A percentile compares a stretch with the other conserved stretches of the same genome.
These are phyloP conservation scores for Globisporangium solare DNA, from an alignment of 352 stramenopile species.

Conservation along the genomic window DNA sequence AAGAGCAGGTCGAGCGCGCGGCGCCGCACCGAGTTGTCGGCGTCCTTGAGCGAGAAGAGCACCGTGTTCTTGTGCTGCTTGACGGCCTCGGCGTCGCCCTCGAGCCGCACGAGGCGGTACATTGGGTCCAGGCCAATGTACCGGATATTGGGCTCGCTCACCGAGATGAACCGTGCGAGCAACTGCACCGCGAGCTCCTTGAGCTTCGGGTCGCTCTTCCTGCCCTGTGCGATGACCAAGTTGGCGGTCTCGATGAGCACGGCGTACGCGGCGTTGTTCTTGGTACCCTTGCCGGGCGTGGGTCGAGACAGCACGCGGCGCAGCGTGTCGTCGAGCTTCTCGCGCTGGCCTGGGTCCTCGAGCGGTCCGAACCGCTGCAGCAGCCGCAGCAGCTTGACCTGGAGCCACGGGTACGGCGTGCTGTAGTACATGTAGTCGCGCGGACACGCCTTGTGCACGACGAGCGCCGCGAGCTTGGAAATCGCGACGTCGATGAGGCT, in stretches of 20 bases:
- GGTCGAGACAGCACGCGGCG: slow-evolving; percentile 89
- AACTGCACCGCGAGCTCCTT: slow-evolving; percentile 90
- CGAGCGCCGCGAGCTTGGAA: slow-evolving; percentile 87
- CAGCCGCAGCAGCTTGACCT: slow-evolving; percentile 91
- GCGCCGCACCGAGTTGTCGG: slow-evolving; percentile 94
- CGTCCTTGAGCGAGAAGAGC: slow-evolving; percentile 95
- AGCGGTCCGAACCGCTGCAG: slow-evolving; percentile 90
- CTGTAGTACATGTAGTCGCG: slow-evolving; percentile 98
- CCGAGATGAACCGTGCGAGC: slow-evolving; percentile 95
- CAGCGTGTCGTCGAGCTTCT: slow-evolving; percentile 89
- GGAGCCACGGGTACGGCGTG: slow-evolving; percentile 94
- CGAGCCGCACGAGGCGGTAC: slow-evolving; percentile 91
- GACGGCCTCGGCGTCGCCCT: slow-evolving; percentile 78
- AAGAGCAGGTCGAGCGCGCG: slow-evolving; percentile 96
- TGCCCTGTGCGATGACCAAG: slow-evolving; percentile 93
- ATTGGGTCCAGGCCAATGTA: slow-evolving; percentile 97
- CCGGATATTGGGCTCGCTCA: slow-evolving; percentile 97
- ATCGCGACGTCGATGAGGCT: slow-evolving; percentile 92
- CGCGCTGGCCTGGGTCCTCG: slow-evolving; percentile 40
- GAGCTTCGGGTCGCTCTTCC: slow-evolving; percentile 81
- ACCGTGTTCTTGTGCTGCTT: slow-evolving; percentile 96
- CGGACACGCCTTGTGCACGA: slow-evolving; percentile 92
- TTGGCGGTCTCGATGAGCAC: slow-evolving; percentile 98
- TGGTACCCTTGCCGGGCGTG: slow-evolving; percentile 78
- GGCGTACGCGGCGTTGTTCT: slow-evolving; percentile 96